These are phyloP conservation scores for Castanea sativa DNA, from an alignment of 306 rosid genomes.

Conservation along the genomic window DNA sequence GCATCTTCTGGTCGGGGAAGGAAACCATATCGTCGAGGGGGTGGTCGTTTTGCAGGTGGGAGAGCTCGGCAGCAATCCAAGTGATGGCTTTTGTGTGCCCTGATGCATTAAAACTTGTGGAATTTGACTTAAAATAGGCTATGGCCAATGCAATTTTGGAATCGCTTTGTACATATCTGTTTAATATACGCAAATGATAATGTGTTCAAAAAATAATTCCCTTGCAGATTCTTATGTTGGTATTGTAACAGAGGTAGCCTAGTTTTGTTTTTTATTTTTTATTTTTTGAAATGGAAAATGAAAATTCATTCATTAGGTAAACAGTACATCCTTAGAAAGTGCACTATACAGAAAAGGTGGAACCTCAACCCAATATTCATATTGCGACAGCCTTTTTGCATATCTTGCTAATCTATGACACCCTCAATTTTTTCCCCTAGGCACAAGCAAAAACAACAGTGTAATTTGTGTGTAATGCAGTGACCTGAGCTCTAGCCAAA, in stretches of 20 bases:
- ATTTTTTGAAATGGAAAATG: too few species aligned
- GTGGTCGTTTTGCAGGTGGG: constrained; percentile 42
- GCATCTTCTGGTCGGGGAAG: constrained; percentile 48
- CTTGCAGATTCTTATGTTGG: background rate
- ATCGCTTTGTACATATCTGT: constrained; percentile 3
- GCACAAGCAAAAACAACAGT: too few species aligned
- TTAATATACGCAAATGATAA: background rate
- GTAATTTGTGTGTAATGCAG: too few species aligned
- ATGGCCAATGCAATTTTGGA: constrained; percentile 14
- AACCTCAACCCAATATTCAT: too few species aligned
- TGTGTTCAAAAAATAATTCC: background rate
- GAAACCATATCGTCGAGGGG: constrained; percentile 37
- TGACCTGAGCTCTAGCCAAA: too few species aligned
- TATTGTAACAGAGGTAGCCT: background rate
- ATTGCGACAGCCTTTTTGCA: too few species aligned
- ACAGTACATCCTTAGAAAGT: too few species aligned
- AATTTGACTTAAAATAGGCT: background rate
- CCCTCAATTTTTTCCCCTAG: too few species aligned
- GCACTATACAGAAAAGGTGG: too few species aligned
- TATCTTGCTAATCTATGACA: too few species aligned
- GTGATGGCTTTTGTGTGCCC: constrained; percentile 24
- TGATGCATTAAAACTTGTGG: background rate
- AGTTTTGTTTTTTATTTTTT: background rate
- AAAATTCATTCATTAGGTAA: too few species aligned
- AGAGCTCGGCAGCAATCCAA: constrained; percentile 51